Percentiles rank a stretch among this genome's conserved stretches.
Conservation (phyloP, 257 asterid genomes). For the Solanum gracilifrons region DNA sequence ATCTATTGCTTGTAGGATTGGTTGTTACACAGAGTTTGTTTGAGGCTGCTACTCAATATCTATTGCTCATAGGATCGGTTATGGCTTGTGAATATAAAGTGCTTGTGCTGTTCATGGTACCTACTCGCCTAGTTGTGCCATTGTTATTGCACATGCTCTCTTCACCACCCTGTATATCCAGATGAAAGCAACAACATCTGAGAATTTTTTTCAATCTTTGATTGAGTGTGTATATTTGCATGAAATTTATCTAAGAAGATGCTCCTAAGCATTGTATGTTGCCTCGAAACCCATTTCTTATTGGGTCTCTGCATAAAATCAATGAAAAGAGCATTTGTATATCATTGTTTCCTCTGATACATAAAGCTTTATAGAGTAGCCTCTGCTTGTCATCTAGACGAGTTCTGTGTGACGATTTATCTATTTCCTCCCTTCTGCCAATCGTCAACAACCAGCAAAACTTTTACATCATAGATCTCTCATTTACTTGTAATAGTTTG, state of each 20-base stretch:
- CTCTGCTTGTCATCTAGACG: background rate
- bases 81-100: background rate
- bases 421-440: background rate
- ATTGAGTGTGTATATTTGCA: background rate
- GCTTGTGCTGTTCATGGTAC: background rate
- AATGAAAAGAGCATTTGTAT: background rate
- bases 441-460: background rate
- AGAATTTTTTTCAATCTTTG: background rate
- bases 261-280: background rate
- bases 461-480: background rate
- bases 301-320: background rate
- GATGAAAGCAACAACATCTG: background rate
- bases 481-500: background rate
- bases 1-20: background rate
- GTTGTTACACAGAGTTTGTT: background rate
- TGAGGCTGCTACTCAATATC: background rate
- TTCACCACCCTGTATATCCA: background rate
- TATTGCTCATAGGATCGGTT: background rate
- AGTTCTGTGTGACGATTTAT: background rate
- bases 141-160: background rate
- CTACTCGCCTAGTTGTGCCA: background rate
- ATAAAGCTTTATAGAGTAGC: background rate
- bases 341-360: background rate
- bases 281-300: background rate
- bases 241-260: background rate